Base-by-base conservation (phyloP, 2,329 filamentous ascomycete genomes). In the Erysiphe pisi region DNA sequence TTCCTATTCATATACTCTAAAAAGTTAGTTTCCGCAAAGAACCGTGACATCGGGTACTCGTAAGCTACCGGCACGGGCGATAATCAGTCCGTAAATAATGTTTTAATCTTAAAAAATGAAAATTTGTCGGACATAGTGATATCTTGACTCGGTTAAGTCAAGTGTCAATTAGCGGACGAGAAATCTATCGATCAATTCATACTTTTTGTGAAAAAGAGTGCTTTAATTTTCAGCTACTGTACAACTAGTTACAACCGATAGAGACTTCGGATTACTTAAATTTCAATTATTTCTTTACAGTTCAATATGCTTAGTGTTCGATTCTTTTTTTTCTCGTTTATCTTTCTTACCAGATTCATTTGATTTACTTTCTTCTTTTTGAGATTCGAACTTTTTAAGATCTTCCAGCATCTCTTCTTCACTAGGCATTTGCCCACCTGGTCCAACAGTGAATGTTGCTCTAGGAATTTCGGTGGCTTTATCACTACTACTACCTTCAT, bases 321-420 rank as follows among this genome's bases (percentile, higher is more conserved):
- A 74, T n/a, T 58, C 70, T 7, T 22, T 28, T 31, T 56, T 52
- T 7, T 76, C 70, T 9, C 28, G 28, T 11, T 78, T 74, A 40
- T 76, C 77, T 36, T 45, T 63, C 47, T 76, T 58, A 75, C 78
- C 28, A 28, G 75, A 43, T 45, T 31, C 56, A 45, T n/a, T 47
- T 22, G 70, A 43, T 31, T 76, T 56, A 6, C 78, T 28, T 73
- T 76, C 70, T 79, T 80, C 77, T 82, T 76, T 22, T 80, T 84
- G 31, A 25, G 52, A 36, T 16, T 76, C 75, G 7, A 18, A 40
- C 6, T 28, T 43, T 14, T 61, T n/a, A 8, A 61, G 75, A 14
- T 65, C 82, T 80, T 85, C 85, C 79, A 89, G 86, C 80, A 89
- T 86, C 80, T 86, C 83, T 79, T 86, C 85, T 61, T 84, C 82